Percentiles rank a stretch among this genome's conserved stretches.
phyloP scores from a whole-genome alignment of 2,329 filamentous ascomycete species.

The Arthrobotrys iridis region DNA sequence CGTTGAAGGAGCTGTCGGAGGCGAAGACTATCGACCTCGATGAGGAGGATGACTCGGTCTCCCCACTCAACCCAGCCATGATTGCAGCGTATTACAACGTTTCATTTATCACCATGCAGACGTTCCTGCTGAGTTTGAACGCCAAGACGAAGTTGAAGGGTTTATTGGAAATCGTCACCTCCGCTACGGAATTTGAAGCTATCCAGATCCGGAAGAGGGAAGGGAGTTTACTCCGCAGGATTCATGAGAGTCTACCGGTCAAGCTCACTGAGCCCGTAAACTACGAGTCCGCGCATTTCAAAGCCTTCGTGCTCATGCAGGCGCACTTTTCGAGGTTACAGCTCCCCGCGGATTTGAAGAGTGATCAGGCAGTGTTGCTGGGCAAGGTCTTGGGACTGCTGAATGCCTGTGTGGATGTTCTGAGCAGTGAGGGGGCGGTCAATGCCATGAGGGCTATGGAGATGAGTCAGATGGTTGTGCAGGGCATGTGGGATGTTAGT shows the following conservation, averaged over 20 bases:
- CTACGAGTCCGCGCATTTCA: conserved; percentile 96
- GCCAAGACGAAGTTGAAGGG: conserved; percentile 94
- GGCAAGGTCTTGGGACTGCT: conserved; percentile 86
- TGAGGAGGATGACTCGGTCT: conserved; percentile 88
- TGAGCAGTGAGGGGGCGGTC: conserved; percentile 93
- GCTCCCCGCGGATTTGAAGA: conserved; percentile 90
- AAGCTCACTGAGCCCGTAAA: conserved; percentile 83
- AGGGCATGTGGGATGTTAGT: conserved; percentile 88
- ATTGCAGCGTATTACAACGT: conserved; percentile 99
- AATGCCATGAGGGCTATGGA: conserved; percentile 99
- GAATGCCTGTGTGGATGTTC: conserved; percentile 90
- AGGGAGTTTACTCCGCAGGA: conserved; percentile 83
- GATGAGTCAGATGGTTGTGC: conserved; percentile 98
- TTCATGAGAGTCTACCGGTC: conserved; percentile 93
- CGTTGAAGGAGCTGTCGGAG: conserved; percentile 86
- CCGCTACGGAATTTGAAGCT: conserved; percentile 93
- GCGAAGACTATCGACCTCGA: conserved; percentile 96
- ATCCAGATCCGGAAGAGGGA: conserved; percentile 96
- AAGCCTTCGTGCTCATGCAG: conserved; percentile 95
- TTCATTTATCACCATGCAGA: conserved; percentile 99
- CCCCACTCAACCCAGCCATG: conserved; percentile 94
- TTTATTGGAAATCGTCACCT: conserved; percentile 95
- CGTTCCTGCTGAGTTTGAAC: conserved; percentile 89
- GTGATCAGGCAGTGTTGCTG: conserved; percentile 90
- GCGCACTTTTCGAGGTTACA: conserved; percentile 98